Conservation (phyloP, 2,329 filamentous ascomycete species). For the Trichoderma oligosporum region DNA sequence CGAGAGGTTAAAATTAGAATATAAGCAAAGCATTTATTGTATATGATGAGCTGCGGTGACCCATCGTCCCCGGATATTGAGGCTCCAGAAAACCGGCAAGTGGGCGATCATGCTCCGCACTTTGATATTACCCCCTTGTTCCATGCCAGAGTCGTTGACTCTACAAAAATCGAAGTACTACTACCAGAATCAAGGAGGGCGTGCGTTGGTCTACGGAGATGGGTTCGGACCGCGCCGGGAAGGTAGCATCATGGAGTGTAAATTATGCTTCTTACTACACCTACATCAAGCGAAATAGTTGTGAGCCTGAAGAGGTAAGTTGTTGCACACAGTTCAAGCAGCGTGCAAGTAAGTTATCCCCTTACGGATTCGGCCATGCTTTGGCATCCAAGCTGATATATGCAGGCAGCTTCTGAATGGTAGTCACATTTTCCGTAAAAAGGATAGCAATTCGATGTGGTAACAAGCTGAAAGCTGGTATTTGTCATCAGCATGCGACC, state of each 20-base stretch:
- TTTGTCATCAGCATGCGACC: too few relatives aligned
- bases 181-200: neutral
- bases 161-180: neutral
- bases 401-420: neutral
- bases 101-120: slow-evolving; percentile 12
- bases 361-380: neutral
- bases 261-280: neutral
- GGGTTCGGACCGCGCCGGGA: neutral
- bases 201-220: neutral
- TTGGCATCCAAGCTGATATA: neutral
- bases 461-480: neutral
- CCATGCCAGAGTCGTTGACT: neutral
- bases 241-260: neutral
- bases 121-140: neutral
- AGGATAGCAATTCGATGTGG: neutral
- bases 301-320: neutral
- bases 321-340: neutral
- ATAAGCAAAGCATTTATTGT: too few relatives aligned
- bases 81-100: slow-evolving; percentile 6
- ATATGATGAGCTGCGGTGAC: too few relatives aligned
- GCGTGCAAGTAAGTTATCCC: neutral
- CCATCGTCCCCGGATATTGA: slow-evolving; percentile 1
- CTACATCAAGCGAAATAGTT: neutral
- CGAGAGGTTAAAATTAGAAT: too few relatives aligned
- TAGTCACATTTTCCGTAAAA: neutral